A percentile compares a stretch with the other conserved stretches of the same genome.
Evolutionary conservation across 768 basidiomycete genomes (phyloP).

Genomic region (Leccinum longicurvipes): DNA sequence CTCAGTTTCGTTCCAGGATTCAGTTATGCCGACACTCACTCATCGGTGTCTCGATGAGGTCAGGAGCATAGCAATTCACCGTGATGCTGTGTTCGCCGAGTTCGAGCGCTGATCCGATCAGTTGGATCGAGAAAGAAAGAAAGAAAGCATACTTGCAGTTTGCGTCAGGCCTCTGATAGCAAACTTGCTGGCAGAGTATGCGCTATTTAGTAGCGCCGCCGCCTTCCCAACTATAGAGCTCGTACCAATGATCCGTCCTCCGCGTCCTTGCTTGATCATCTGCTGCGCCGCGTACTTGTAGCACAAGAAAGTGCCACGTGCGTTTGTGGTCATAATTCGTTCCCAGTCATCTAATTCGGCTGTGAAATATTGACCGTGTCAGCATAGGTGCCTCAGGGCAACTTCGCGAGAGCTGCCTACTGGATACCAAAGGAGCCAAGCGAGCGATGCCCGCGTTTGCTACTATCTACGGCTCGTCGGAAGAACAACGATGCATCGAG

Average conservation of each 20-base stretch:
- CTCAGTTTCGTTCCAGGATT: too few relatives aligned
- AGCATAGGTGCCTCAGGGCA: neutral
- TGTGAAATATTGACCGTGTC: neutral
- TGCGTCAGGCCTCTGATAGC: conserved; percentile 43
- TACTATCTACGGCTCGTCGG: conserved; percentile 2
- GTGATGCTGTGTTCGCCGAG: neutral
- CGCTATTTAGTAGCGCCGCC: neutral
- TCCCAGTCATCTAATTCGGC: conserved; percentile 41
- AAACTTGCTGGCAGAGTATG: conserved; percentile 37
- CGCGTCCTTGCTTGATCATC: conserved; percentile 53
- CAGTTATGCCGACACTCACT: neutral
- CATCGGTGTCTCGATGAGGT: neutral
- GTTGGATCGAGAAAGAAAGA: neutral
- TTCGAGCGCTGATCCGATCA: neutral
- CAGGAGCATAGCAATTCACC: neutral
- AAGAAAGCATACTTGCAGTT: conserved; percentile 27
- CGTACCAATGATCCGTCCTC: conserved; percentile 54
- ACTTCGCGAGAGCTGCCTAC: neutral
- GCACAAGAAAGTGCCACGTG: conserved; percentile 56
- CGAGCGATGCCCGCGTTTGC: conserved; percentile 8
- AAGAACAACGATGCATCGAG: too few relatives aligned
- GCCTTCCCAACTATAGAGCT: conserved; percentile 12
- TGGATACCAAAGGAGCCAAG: neutral
- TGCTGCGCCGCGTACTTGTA: conserved; percentile 61
- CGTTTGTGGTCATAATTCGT: conserved; percentile 46